Evolutionary conservation across 2,329 filamentous ascomycete species (phyloP), one percentile per base, ranked within the genome.

Genomic region (Venturia carpophila): DNA sequence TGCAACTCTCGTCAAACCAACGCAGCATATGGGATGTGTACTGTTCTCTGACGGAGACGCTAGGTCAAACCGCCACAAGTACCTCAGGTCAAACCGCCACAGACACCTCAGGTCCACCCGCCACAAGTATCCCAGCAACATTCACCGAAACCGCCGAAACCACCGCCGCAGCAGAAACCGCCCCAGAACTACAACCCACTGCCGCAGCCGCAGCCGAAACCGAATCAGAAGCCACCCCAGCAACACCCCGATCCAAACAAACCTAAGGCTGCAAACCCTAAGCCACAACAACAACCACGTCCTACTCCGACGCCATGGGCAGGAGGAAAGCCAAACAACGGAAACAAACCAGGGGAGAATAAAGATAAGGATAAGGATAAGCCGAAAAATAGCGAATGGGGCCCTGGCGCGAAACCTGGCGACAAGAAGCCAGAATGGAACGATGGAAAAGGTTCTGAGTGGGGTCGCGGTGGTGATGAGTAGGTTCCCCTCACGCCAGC

Each of bases 381-480:
- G 47, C 47, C 47, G 9, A 52, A 17, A 7, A 13, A n/a, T n/a
- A 5, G 60, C 7, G 60, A 42, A 13, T 63, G n/a, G 15, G 27
- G 56, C 15, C 21, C 15, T n/a, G 56, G 56, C 19, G 6, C 30
- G 56, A 30, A 5, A 30, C 21, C 30, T 34, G 30, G 6, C 30
- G 30, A 34, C 30, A 34, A 34, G 19, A 37, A 39, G 30, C 56
- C 56, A 27, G 56, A 60, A 1, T 60, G 56, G 56, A 60, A 60
- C 17, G 6, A 30, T 37, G 56, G 56, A 15, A 60, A 39, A 60
- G 56, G 56, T 4, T 15, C 34, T 60, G 30, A 60, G 3, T 60
- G 56, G 56, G 56, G 56, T 21, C 56, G 27, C 21, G 56, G 56
- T 21, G 56, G 56, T 17, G 39, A 60, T 4, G 37, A 24, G 56